Evolutionary conservation across 2,329 filamentous ascomycete species (phyloP).

Genomic region (Trichoderma cornu-damae): DNA sequence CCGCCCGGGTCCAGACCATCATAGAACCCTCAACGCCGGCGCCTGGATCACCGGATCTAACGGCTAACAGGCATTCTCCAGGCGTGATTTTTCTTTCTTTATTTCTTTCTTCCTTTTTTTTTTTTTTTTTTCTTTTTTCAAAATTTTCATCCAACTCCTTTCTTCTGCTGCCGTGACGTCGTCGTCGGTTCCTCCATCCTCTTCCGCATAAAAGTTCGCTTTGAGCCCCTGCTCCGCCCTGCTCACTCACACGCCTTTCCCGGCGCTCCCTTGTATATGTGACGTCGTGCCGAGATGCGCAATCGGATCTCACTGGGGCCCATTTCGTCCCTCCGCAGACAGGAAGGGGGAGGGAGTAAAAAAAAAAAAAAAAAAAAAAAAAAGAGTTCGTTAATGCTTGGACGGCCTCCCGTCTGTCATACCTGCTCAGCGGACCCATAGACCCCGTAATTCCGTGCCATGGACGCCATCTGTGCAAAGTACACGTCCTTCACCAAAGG

Average conservation of each 20-base stretch:
- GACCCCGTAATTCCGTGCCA: background rate
- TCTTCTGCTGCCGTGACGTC: background rate
- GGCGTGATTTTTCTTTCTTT: background rate
- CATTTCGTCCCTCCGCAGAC: background rate
- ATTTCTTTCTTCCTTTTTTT: background rate
- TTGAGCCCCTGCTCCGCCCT: no score
- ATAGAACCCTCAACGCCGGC: conserved; percentile 24
- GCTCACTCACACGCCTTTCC: no score
- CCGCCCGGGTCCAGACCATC: conserved; percentile 27
- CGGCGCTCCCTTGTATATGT: background rate
- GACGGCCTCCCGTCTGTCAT: conserved; percentile 3
- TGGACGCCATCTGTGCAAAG: background rate
- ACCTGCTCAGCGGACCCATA: background rate
- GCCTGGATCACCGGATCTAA: conserved; percentile 14
- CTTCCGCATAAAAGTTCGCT: no score
- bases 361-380: background rate
- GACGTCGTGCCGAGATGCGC: background rate
- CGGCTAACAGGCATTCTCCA: conserved; percentile 7
- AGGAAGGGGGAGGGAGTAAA: no score
- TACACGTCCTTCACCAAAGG: background rate
- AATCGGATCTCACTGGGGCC: conserved; percentile 8
- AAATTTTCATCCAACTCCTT: background rate
- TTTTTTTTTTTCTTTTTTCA: no score
- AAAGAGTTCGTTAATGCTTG: background rate
- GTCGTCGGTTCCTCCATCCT: background rate